Evolutionary conservation across 768 basidiomycete genomes (phyloP).

Genomic region (Suillus alpinus): DNA sequence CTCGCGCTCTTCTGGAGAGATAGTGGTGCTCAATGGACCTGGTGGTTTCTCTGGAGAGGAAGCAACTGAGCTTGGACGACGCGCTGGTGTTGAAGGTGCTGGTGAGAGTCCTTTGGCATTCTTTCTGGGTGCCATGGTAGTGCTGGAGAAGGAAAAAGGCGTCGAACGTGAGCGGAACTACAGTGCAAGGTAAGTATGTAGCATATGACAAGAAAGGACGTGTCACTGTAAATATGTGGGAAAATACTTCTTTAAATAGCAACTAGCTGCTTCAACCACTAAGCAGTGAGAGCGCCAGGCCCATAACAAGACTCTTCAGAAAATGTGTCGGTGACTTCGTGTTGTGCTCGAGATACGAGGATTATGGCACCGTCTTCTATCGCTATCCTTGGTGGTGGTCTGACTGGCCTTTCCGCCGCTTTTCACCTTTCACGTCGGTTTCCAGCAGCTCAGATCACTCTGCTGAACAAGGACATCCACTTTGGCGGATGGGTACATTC

Average conservation of each 20-base stretch:
- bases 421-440: constrained; percentile 72
- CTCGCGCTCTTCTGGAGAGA: constrained; percentile 46
- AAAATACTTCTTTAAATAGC: not conserved
- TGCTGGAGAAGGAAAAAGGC: constrained; percentile 16
- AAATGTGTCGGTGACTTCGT: not conserved
- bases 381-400: constrained; percentile 75
- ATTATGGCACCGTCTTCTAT: constrained; percentile 37
- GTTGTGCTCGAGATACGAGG: not conserved
- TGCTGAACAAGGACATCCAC: constrained; percentile 63
- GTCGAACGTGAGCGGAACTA: constrained; percentile 16
- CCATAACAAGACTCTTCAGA: not conserved
- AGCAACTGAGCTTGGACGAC: constrained; percentile 22
- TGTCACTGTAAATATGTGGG: not conserved
- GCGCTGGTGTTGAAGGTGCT: constrained; percentile 14
- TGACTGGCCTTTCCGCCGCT: constrained; percentile 79
- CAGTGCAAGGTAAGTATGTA: not conserved
- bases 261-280: not conserved
- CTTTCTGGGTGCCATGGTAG: constrained; percentile 22
- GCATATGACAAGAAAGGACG: not conserved
- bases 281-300: not conserved
- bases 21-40: constrained; percentile 50
- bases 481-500: constrained; percentile 88
- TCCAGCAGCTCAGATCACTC: constrained; percentile 53
- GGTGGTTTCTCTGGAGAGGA: constrained; percentile 39
- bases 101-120: constrained; percentile 10